These are phyloP conservation scores for Lasiodiplodia citricola DNA, from an alignment of 2,329 filamentous ascomycete genomes.

Conservation along the genomic window DNA sequence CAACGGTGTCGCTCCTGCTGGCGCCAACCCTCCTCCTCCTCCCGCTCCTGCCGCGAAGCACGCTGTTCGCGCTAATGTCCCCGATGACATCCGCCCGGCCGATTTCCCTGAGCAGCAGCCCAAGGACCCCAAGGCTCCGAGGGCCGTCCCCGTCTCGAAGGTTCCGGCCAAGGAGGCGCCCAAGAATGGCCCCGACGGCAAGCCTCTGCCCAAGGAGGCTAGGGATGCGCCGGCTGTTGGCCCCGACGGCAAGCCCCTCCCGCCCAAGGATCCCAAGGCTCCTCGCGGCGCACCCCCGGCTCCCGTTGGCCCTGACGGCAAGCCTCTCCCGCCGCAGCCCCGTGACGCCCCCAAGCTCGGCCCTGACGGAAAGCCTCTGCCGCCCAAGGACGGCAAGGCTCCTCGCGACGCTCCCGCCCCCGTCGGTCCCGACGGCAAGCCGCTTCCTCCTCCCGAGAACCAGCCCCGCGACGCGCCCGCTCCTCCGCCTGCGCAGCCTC, in stretches of 20 bases:
- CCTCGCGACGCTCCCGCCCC: neutral
- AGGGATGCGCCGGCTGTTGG: neutral
- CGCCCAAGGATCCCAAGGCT: neutral
- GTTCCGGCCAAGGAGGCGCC: neutral
- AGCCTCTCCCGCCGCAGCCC: conserved; percentile 1
- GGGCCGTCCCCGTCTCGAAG: neutral
- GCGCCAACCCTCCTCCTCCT: neutral
- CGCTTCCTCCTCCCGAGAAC: neutral
- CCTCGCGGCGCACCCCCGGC: neutral
- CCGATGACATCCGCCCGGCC: conserved; percentile 6
- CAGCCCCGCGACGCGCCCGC: neutral
- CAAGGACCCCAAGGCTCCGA: conserved; percentile 4
- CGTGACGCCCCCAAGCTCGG: neutral
- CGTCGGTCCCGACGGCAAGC: neutral
- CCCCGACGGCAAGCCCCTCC: neutral
- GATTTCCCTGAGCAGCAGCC: conserved; percentile 6
- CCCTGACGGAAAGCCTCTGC: neutral
- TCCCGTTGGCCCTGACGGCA: neutral
- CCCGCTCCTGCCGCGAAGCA: neutral
- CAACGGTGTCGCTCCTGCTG: neutral
- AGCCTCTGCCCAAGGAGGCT: neutral
- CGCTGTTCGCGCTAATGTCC: conserved; percentile 1
- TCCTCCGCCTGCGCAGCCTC: neutral
- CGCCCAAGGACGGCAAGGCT: neutral
- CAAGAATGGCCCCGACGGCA: neutral